Evolutionary conservation across 2,329 filamentous ascomycete species (phyloP).

Genomic region (Sporothrix humicola): DNA sequence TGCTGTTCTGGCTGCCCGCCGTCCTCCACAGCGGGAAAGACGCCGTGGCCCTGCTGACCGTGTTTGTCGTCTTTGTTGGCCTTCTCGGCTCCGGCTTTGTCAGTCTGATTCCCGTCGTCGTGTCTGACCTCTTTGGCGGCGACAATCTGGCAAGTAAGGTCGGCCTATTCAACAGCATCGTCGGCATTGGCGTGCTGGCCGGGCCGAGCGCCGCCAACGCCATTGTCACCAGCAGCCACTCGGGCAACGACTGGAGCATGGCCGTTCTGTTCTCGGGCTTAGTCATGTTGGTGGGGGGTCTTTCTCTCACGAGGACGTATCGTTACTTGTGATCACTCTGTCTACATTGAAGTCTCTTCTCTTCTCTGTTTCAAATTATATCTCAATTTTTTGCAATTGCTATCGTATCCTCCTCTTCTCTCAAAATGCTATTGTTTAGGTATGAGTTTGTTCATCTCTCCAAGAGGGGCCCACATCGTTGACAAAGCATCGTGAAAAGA

Average conservation of each 20-base stretch:
- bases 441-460: no score
- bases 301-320: neutral
- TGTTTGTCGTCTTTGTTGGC: slow-evolving; percentile 12
- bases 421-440: no score
- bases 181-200: neutral
- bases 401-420: no score
- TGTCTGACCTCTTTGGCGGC: neutral
- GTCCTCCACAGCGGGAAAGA: neutral
- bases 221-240: neutral
- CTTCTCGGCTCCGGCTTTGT: neutral
- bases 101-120: slow-evolving; percentile 7
- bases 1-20: slow-evolving; percentile 17
- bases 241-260: slow-evolving; percentile 14
- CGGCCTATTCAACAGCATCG: slow-evolving; percentile 21
- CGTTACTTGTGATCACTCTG: neutral
- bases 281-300: neutral
- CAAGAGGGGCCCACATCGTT: no score
- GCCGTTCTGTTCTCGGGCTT: slow-evolving; percentile 4
- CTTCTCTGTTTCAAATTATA: no score
- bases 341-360: neutral
- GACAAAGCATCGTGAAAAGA: no score
- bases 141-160: slow-evolving; percentile 13
- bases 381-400: no score
- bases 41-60: neutral
- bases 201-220: slow-evolving; percentile 17